A percentile compares a stretch with the other conserved stretches of the same genome.
Evolutionary conservation across 768 basidiomycete species (phyloP).

Genomic region (Pleurotus citrinopileatus): DNA sequence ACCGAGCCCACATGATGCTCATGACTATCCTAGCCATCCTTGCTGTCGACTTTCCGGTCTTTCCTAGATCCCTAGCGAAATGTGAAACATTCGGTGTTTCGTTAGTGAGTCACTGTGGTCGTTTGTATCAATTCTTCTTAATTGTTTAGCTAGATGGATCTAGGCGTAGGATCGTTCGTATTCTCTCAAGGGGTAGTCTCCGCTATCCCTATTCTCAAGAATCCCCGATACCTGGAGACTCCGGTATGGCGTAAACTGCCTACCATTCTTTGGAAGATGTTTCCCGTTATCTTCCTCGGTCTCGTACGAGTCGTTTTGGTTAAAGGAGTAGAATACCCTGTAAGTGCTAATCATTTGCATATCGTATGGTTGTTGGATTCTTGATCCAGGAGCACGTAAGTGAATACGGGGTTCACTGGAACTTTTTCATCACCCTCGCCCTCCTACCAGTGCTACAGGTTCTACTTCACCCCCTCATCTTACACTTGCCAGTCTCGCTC

Average conservation of each 20-base stretch:
- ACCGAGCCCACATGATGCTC: conserved; percentile 93
- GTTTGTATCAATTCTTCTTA: conserved; percentile 9
- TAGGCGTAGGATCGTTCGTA: conserved; percentile 96
- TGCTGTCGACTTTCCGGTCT: conserved; percentile 93
- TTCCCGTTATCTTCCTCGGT: conserved; percentile 73
- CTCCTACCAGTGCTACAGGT: conserved; percentile 73
- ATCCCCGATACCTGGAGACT: conserved; percentile 48
- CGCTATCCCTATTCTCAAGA: conserved; percentile 74
- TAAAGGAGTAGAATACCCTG: conserved; percentile 93
- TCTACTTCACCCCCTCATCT: conserved; percentile 64
- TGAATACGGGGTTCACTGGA: conserved; percentile 98
- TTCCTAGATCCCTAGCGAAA: conserved; percentile 85
- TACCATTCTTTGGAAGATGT: conserved; percentile 48
- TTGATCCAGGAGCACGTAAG: conserved; percentile 78
- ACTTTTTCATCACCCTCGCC: conserved; percentile 94
- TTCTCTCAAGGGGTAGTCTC: conserved; percentile 94
- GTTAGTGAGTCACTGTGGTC: conserved; percentile 50
- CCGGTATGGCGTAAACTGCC: conserved; percentile 51
- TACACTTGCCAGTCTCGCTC: conserved; percentile 46
- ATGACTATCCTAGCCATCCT: conserved; percentile 90
- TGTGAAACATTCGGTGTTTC: conserved; percentile 95
- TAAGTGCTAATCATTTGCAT: conserved; percentile 30
- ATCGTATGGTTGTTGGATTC: neutral
- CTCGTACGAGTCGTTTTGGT: conserved; percentile 78
- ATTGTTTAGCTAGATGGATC: conserved; percentile 76